Base-by-base conservation (phyloP, 2,329 filamentous ascomycete genomes). In the Fusarium transvaalense region DNA sequence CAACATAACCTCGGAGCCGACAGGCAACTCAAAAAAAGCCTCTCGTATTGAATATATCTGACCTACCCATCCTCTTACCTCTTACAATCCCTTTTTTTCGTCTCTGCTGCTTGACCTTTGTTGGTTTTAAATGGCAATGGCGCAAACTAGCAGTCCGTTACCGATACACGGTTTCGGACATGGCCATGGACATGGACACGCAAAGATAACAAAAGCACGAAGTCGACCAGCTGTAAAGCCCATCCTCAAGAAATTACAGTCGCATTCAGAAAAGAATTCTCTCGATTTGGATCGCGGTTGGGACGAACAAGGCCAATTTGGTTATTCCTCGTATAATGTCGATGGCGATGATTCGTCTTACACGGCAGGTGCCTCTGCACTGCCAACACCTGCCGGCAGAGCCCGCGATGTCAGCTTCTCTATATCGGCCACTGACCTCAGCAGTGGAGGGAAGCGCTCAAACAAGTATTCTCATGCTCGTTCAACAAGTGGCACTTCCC, bases 221-320 rank as follows among this genome's bases (percentile, higher is more conserved):
- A 77, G 78, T 54, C 84, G 83, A 70, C 80, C 79, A 61, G 80
- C 81, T 61, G 85, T 88, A 67, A 89, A 89, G 77, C 88, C 88
- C 12, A 89, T 90, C 43, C 78, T 90, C 54, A 89, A 88, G 76
- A 89, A 89, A 75, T 75, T 85, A 62, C 78, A 80, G 53, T 75
- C 77, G 13, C 57, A 84, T 48, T 88, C 86, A 69, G 86, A 88
- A 68, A 89, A 88, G 80, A 88, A 83, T 73, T 90, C 88, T 45
- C 77, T 90, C 62, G 88, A 91, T 71, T 76, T 90, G 65, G 85
- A 89, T 74, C 84, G 88, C 43, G 82, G 82, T 21, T 88, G 86
- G 82, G 84, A 87, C 41, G 86, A 89, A 62, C 85, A 88, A 71
- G 74, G 73, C 10, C 75, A 74, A 77, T 73, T 75, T 66, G 70